Percentiles rank a stretch among this genome's conserved stretches.
Evolutionary conservation across 2,329 filamentous ascomycete species (phyloP).

Genomic region (Neonectria magnoliae): DNA sequence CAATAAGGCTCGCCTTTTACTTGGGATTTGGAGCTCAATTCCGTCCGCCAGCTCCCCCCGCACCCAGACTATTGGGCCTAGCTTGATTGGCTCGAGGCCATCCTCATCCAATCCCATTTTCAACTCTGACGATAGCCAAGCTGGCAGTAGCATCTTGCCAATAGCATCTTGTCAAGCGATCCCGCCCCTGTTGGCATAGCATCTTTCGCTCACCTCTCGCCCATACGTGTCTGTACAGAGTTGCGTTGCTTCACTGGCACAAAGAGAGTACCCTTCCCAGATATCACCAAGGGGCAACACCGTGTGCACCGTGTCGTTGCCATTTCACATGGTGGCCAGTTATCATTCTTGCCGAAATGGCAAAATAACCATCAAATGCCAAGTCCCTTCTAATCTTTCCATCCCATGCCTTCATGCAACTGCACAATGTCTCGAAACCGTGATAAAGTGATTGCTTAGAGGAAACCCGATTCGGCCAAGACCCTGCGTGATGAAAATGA

Average conservation of each 20-base stretch:
- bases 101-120: neutral
- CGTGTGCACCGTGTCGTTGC: neutral
- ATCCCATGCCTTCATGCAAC: slow-evolving; percentile 17
- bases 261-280: neutral
- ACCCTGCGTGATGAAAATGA: slow-evolving; percentile 55
- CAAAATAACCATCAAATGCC: neutral
- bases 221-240: neutral
- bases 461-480: slow-evolving; percentile 69
- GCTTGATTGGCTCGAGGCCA: neutral
- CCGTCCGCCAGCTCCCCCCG: neutral
- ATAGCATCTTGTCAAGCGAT: no score
- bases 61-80: neutral
- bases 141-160: slow-evolving; percentile 22
- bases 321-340: neutral
- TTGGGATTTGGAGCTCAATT: neutral
- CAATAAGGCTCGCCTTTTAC: neutral
- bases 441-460: slow-evolving; percentile 51
- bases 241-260: slow-evolving; percentile 18
- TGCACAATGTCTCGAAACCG: slow-evolving; percentile 21
- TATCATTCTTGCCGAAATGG: neutral
- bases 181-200: slow-evolving; percentile 24
- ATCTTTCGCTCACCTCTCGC: slow-evolving; percentile 26
- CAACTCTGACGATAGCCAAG: slow-evolving; percentile 4
- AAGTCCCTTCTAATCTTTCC: neutral
- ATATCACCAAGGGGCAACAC: neutral